Conservation (phyloP, 192 early-diverging fungal genomes). For the Spizellomyces sp. region DNA sequence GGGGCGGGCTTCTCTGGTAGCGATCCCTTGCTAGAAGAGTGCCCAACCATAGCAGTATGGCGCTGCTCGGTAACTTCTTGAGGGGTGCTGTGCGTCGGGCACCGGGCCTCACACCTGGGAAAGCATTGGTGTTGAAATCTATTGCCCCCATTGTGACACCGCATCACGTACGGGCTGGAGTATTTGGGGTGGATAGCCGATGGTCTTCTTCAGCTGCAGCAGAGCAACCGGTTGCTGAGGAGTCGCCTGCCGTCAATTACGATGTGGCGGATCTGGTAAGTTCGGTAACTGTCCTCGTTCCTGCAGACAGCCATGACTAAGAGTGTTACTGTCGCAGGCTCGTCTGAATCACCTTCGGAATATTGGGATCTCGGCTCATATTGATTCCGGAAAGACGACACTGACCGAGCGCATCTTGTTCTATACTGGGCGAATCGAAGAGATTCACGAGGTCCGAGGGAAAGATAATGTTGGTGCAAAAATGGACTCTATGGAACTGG, state of each 20-base stretch:
- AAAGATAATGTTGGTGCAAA: conserved; percentile 91
- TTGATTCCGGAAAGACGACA: conserved; percentile 95
- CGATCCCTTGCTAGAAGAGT: no score
- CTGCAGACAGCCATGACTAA: not conserved
- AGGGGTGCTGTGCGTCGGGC: no score
- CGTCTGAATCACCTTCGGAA: conserved; percentile 42
- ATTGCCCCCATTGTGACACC: no score
- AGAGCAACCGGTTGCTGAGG: not conserved
- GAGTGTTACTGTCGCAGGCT: conserved; percentile 2
- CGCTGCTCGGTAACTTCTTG: no score
- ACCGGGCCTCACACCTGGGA: no score
- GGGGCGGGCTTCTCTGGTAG: no score
- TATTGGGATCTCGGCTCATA: conserved; percentile 76
- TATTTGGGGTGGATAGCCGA: no score
- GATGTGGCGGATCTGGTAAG: conserved; percentile 6
- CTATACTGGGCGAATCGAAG: conserved; percentile 93
- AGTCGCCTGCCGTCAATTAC: not conserved
- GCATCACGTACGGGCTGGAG: no score
- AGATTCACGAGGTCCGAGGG: conserved; percentile 77
- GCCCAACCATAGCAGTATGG: no score
- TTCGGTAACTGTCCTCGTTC: not conserved
- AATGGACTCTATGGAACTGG: conserved; percentile 99
- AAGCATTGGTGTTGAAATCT: no score
- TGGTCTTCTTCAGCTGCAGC: not conserved
- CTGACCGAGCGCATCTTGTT: conserved; percentile 96